Evolutionary conservation across 768 basidiomycete species (phyloP).

Genomic region (Mycena filopes): DNA sequence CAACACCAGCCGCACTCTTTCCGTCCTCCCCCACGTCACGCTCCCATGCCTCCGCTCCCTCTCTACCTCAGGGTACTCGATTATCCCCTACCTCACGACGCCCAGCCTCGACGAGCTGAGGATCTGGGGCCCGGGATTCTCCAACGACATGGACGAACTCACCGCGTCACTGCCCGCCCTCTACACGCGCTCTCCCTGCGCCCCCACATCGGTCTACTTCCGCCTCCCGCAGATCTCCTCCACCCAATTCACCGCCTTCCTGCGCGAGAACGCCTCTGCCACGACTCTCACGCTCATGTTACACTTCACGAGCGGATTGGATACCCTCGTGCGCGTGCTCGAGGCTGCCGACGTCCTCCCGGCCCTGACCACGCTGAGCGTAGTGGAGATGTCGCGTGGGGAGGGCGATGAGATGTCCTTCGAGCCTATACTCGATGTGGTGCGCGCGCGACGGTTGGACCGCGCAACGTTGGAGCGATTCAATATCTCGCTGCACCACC

Average conservation of each 20-base stretch:
- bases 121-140: conserved; percentile 12
- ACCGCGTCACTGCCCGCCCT: neutral
- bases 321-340: neutral
- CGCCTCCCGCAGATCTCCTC: neutral
- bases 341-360: neutral
- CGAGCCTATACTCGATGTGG: neutral
- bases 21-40: neutral
- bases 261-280: neutral
- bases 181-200: neutral
- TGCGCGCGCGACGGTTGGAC: neutral
- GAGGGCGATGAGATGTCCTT: neutral
- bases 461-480: neutral
- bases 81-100: neutral
- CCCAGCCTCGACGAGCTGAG: conserved; percentile 2
- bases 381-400: neutral
- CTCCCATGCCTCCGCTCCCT: neutral
- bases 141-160: neutral
- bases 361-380: neutral
- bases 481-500: too few relatives aligned
- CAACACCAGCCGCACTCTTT: too few relatives aligned
- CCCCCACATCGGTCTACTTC: neutral
- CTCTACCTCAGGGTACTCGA: neutral
- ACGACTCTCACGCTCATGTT: neutral
- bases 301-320: neutral
- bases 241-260: neutral